Percentiles rank a stretch among this genome's conserved stretches.
Conservation (phyloP, 352 stramenopile genomes). For the Nothophytophthora sp. region DNA sequence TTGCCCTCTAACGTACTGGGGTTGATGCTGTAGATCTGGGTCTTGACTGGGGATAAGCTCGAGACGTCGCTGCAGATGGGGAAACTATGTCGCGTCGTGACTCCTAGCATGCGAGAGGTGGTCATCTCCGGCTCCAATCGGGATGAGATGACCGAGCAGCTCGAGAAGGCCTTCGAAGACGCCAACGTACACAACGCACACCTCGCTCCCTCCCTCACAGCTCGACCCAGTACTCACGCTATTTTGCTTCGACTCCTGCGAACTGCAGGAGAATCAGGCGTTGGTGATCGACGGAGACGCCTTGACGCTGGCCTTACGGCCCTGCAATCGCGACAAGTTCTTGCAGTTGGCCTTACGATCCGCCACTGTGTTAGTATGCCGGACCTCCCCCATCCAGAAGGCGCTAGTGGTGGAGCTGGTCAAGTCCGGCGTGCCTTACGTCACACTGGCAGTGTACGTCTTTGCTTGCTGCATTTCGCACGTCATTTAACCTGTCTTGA, state of each 20-base stretch:
- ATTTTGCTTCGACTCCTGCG: no score
- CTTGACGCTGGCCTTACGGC: conserved; percentile 55
- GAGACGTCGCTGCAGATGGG: conserved; percentile 99
- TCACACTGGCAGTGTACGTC: conserved; percentile 94
- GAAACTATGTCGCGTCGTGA: conserved; percentile 88
- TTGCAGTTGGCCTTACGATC: conserved; percentile 70
- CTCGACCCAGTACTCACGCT: no score
- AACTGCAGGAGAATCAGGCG: conserved; percentile 60
- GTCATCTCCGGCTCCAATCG: conserved; percentile 47
- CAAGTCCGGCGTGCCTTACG: conserved; percentile 67
- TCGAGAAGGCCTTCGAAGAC: conserved; percentile 53
- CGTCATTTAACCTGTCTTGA: not conserved
- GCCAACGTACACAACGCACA: conserved; percentile 24
- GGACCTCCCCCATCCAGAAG: conserved; percentile 90
- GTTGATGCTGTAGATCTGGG: conserved; percentile 75
- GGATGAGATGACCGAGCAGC: conserved; percentile 48
- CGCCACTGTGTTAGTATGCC: conserved; percentile 86
- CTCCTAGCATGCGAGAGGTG: conserved; percentile 79
- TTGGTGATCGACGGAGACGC: conserved; percentile 71
- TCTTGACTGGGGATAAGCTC: conserved; percentile 97
- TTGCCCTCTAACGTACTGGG: not conserved
- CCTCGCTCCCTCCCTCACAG: no score
- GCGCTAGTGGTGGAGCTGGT: conserved; percentile 94
- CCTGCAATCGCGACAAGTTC: conserved; percentile 64
- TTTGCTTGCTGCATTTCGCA: conserved; percentile 23